Conservation (phyloP, 129 eudicot genomes). For the Scalesia atractyloides region DNA sequence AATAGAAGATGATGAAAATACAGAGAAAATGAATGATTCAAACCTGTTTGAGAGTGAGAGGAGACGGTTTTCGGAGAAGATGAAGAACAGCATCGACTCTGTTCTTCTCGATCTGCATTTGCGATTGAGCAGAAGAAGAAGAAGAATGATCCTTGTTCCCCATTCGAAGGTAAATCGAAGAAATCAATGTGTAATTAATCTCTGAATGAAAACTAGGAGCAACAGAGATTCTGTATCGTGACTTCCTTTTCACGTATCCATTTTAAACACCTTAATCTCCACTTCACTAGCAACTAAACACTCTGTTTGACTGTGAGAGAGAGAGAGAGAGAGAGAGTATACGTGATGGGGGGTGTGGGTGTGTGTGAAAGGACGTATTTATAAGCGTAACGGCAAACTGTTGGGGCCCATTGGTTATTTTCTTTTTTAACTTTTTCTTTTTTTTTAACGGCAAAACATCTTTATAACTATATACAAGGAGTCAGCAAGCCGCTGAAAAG, state of each 20-base stretch:
- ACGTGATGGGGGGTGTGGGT: constrained; percentile 12
- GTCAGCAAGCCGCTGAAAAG: no score
- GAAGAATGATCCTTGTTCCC: constrained; percentile 55
- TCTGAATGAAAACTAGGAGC: constrained; percentile 27
- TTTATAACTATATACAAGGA: no score
- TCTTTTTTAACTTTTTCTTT: constrained; percentile 40
- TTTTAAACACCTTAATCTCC: constrained; percentile 14
- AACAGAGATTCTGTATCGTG: constrained; percentile 45
- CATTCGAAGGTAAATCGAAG: constrained; percentile 34
- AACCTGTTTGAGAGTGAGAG: constrained; percentile 92
- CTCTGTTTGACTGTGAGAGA: constrained; percentile 12
- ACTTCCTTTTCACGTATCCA: constrained; percentile 60
- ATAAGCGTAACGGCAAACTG: constrained; percentile 64
- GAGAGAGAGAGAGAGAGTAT: no score
- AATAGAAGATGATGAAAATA: not conserved
- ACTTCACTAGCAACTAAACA: constrained; percentile 11
- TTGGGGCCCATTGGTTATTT: constrained; percentile 35
- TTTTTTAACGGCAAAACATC: no score
- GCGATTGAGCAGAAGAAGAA: constrained; percentile 23
- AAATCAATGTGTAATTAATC: constrained; percentile 20
- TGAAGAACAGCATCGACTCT: constrained; percentile 77
- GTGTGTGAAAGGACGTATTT: constrained; percentile 37
- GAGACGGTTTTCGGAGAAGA: constrained; percentile 65
- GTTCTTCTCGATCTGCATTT: constrained; percentile 34
- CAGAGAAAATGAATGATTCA: not conserved